phyloP scores from a whole-genome alignment of 1,284 basidiomycete genomes.

The Vanrija humicola region DNA sequence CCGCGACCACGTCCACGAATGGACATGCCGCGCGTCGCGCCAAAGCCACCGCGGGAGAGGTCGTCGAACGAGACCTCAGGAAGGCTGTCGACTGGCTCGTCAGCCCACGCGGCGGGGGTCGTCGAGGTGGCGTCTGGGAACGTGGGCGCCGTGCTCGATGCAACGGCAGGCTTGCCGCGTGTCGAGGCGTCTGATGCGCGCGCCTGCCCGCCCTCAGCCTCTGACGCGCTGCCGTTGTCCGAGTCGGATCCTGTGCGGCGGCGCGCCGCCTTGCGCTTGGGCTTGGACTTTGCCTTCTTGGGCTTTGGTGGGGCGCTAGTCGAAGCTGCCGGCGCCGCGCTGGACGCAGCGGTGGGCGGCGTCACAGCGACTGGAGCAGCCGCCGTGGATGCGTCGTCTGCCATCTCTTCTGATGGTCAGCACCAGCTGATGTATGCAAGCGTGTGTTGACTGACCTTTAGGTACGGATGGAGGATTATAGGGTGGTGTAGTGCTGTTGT shows the following conservation, averaged over 20 bases:
- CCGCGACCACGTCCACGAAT: slow-evolving; percentile 4
- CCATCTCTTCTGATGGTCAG: slow-evolving; percentile 3
- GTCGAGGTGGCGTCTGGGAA: slow-evolving; percentile 27
- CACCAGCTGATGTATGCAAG: background rate
- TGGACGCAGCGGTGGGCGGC: background rate
- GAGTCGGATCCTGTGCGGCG: slow-evolving; percentile 14
- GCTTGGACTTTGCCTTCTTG: background rate
- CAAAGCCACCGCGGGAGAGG: slow-evolving; percentile 14
- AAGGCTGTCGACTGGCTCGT: slow-evolving; percentile 5
- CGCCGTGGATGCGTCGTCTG: slow-evolving; percentile 10
- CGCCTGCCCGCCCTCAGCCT: background rate
- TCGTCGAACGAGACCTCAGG: slow-evolving; percentile 28
- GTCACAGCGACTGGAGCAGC: background rate
- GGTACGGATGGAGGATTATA: background rate
- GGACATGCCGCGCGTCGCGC: background rate
- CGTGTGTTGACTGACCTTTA: background rate
- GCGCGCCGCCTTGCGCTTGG: slow-evolving; percentile 10
- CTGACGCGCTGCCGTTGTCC: background rate
- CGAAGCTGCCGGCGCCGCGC: background rate
- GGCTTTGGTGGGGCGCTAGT: background rate
- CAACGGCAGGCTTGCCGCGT: no score
- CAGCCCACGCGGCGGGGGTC: slow-evolving; percentile 31
- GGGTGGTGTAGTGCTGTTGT: no score
- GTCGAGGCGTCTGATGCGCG: no score
- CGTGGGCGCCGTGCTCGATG: slow-evolving; percentile 2